Percentiles rank a stretch among this genome's conserved stretches.
These are phyloP conservation scores for Austroboletus olivaceoglutinosus DNA, from an alignment of 1,284 basidiomycete species.

Conservation along the genomic window DNA sequence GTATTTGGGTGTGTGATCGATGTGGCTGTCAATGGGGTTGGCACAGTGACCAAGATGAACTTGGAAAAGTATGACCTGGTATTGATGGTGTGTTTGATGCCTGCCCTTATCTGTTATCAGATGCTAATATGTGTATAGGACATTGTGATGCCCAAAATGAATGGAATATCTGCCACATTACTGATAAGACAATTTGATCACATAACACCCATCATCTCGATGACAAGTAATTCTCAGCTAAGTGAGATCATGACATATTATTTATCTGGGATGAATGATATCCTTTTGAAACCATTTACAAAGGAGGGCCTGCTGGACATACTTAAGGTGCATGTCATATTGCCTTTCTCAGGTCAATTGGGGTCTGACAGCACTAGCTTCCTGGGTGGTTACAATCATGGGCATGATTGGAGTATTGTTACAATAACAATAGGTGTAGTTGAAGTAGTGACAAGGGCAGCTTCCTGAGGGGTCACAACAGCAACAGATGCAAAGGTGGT, in stretches of 20 bases:
- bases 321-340: too few species aligned
- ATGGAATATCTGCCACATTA: conserved; percentile 87
- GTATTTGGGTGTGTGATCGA: conserved; percentile 95
- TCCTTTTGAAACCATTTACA: conserved; percentile 96
- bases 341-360: too few species aligned
- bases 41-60: conserved; percentile 96
- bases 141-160: conserved; percentile 92
- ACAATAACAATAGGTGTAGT: too few species aligned
- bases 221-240: conserved; percentile 93
- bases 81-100: conserved; percentile 81
- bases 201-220: conserved; percentile 94
- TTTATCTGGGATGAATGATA: conserved; percentile 91
- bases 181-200: conserved; percentile 93
- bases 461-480: too few species aligned
- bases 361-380: too few species aligned
- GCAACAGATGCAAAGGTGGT: too few species aligned
- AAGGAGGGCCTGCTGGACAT: conserved; percentile 88
- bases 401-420: too few species aligned
- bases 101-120: too few species aligned
- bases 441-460: too few species aligned
- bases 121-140: too few species aligned
- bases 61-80: conserved; percentile 93
- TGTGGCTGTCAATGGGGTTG: conserved; percentile 91
- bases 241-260: conserved; percentile 92
- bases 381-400: too few species aligned